Evolutionary conservation across 1,284 basidiomycete species (phyloP).

Genomic region (Ganoderma meredithae): DNA sequence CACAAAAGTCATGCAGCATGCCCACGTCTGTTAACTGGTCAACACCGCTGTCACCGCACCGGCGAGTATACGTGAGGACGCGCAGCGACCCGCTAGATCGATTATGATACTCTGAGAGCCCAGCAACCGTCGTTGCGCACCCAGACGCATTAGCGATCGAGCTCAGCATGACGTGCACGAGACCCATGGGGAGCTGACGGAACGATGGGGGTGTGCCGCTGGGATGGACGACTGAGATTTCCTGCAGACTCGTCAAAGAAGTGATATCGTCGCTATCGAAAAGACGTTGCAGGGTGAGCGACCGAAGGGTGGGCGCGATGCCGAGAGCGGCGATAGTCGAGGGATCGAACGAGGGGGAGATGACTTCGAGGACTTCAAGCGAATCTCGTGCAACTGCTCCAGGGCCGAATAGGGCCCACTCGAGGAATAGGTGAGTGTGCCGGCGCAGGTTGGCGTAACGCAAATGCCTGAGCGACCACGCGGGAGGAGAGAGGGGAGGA

Average conservation of each 20-base stretch:
- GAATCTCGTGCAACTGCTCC: not conserved
- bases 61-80: constrained; percentile 20
- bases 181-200: constrained; percentile 11
- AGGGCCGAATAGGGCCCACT: constrained; percentile 24
- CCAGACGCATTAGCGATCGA: not conserved
- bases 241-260: constrained; percentile 6
- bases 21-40: constrained; percentile 6
- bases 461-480: constrained; percentile 24
- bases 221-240: constrained; percentile 8
- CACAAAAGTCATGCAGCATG: constrained; percentile 19
- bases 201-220: not conserved
- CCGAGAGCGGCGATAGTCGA: constrained; percentile 4
- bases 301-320: constrained; percentile 12
- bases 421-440: constrained; percentile 19
- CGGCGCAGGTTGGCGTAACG: constrained; percentile 23
- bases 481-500: constrained; percentile 5
- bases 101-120: constrained; percentile 10
- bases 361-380: constrained; percentile 16
- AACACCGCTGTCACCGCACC: not conserved
- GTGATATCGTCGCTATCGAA: constrained; percentile 12
- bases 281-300: constrained; percentile 8
- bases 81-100: constrained; percentile 6
- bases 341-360: constrained; percentile 3
- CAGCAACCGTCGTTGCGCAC: not conserved
- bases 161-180: constrained; percentile 17